Percentiles rank a stretch among this genome's conserved stretches.
These are phyloP conservation scores for Calamus simplicifolius DNA, from an alignment of 176 grass and related monocot genomes.

Conservation along the genomic window DNA sequence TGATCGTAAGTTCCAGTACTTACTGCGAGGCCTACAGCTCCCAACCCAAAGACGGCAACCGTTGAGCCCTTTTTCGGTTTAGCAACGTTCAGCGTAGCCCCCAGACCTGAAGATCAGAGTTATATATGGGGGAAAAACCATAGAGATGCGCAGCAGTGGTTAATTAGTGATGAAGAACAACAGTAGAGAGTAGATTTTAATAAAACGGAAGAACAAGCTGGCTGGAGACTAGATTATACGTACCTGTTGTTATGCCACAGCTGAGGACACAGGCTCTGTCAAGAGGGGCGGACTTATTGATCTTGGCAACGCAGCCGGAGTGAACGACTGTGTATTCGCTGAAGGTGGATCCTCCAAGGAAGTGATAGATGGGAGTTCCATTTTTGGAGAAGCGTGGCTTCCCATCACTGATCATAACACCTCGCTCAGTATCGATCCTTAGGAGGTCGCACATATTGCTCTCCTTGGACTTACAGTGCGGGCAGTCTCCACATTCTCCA, in stretches of 20 bases:
- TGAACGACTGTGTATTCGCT: constrained; percentile 11
- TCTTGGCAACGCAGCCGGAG: constrained; percentile 3
- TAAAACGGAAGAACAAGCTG: no score
- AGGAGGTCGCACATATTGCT: constrained; percentile 13
- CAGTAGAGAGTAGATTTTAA: no score
- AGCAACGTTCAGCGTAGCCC: constrained; percentile 7
- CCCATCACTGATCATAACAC: constrained; percentile 6
- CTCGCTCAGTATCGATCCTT: not conserved
- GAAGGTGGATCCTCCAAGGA: constrained; percentile 14
- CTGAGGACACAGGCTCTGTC: constrained; percentile 12
- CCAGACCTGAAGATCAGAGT: not conserved
- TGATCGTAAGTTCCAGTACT: not conserved
- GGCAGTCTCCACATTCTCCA: constrained; percentile 5
- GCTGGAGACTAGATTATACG: not conserved
- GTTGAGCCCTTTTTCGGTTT: constrained; percentile 5
- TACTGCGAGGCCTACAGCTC: constrained; percentile 16
- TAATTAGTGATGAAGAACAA: no score
- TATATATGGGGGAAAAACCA: no score
- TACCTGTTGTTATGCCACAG: constrained; percentile 17
- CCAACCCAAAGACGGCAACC: constrained; percentile 9
- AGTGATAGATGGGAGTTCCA: constrained; percentile 9
- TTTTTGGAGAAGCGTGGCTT: constrained; percentile 1
- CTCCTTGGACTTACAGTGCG: constrained; percentile 11
- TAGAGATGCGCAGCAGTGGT: no score
- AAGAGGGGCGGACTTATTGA: constrained; percentile 1